Percentiles rank a stretch among this genome's conserved stretches.
These are phyloP conservation scores for Camellia japonica DNA, from an alignment of 148 eudicot genomes.

Conservation along the genomic window DNA sequence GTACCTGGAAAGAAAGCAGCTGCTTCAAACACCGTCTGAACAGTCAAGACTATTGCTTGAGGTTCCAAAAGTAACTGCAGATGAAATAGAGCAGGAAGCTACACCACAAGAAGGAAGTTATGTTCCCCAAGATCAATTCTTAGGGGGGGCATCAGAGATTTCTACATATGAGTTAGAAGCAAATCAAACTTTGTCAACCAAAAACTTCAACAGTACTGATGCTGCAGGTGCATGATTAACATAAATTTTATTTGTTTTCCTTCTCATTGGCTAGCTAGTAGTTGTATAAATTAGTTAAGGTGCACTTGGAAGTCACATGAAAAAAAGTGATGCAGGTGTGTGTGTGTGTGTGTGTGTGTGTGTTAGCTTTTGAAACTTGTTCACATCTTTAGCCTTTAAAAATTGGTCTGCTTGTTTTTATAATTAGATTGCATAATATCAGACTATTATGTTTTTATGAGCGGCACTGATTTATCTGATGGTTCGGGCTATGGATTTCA, in stretches of 20 bases:
- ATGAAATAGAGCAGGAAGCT: constrained; percentile 46
- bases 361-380: not conserved
- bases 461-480: not conserved
- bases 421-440: not conserved
- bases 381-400: not conserved
- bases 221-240: constrained; percentile 35
- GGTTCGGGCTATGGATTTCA: not conserved
- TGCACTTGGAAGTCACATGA: not conserved
- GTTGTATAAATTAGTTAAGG: not conserved
- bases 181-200: constrained; percentile 22
- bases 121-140: constrained; percentile 28
- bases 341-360: not conserved
- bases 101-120: constrained; percentile 19
- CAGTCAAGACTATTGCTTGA: constrained; percentile 47
- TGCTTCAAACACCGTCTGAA: constrained; percentile 62
- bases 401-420: not conserved
- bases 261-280: not conserved
- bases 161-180: constrained; percentile 20
- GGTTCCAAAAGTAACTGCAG: constrained; percentile 58
- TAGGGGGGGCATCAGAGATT: constrained; percentile 37
- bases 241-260: constrained; percentile 3
- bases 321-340: not conserved
- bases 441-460: not conserved
- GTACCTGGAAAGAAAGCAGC: constrained; percentile 46
- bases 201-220: constrained; percentile 16